phyloP scores from a whole-genome alignment of 805 yeast genomes.

The Yarrowia keelungensis region DNA sequence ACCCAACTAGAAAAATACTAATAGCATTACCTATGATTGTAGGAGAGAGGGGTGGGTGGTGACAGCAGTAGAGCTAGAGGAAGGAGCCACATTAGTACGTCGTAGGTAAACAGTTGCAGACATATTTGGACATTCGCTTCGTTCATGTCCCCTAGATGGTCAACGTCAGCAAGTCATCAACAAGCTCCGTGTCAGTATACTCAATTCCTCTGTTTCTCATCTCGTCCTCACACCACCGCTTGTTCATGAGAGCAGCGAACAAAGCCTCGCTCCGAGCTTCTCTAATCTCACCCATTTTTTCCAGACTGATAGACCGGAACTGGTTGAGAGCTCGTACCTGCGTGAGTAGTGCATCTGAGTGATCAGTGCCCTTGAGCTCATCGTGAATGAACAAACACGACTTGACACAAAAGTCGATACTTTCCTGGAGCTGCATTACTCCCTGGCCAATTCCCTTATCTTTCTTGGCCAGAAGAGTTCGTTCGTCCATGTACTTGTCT shows the following conservation, averaged over 20 bases:
- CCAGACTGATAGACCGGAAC: conserved; percentile 23
- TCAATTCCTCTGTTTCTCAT: conserved; percentile 11
- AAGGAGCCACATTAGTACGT: too few relatives aligned
- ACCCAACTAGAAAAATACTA: background rate
- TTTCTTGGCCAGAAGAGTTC: background rate
- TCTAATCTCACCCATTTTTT: conserved; percentile 23
- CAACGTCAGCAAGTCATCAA: background rate
- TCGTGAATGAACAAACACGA: conserved; percentile 22
- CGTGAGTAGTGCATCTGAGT: conserved; percentile 1
- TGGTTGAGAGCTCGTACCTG: conserved; percentile 13
- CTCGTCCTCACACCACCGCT: conserved; percentile 21
- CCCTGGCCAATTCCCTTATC: conserved; percentile 17
- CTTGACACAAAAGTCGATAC: conserved; percentile 21
- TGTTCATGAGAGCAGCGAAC: conserved; percentile 20
- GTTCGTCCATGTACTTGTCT: conserved; percentile 3
- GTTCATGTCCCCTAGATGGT: background rate
- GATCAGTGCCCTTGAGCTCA: conserved; percentile 14
- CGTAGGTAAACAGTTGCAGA: too few relatives aligned
- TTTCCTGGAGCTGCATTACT: conserved; percentile 22
- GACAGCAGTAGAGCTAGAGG: too few relatives aligned
- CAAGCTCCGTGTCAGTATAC: background rate
- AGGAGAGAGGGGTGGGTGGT: too few relatives aligned
- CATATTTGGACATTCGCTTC: background rate
- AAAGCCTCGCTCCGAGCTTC: conserved; percentile 15
- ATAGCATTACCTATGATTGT: too few relatives aligned